A percentile compares a stretch with the other conserved stretches of the same genome.
Evolutionary conservation across 306 rosid genomes (phyloP).

Genomic region (Sphenostylis stenocarpa): DNA sequence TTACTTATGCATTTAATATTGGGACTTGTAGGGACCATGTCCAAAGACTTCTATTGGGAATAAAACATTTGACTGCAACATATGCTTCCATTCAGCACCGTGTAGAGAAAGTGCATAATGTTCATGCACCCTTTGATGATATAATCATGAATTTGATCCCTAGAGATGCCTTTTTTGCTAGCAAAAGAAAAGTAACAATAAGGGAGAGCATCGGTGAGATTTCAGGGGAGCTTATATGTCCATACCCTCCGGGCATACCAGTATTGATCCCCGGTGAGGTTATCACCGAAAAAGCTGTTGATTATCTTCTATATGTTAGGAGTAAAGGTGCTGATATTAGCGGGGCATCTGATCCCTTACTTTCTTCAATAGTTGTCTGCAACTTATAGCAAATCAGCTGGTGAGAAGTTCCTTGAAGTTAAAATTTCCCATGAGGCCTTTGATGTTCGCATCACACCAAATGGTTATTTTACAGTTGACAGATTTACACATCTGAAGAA

Average conservation of each 20-base stretch:
- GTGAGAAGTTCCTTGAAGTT: slow-evolving; percentile 14
- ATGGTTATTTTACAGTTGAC: background rate
- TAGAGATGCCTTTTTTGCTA: slow-evolving; percentile 79
- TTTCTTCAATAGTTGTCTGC: slow-evolving; percentile 70
- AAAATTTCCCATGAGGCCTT: slow-evolving; percentile 12
- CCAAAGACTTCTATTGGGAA: slow-evolving; percentile 59
- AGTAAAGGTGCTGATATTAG: slow-evolving; percentile 58
- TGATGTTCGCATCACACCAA: background rate
- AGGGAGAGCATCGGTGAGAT: slow-evolving; percentile 64
- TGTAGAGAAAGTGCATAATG: slow-evolving; percentile 26
- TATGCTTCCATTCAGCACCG: slow-evolving; percentile 24
- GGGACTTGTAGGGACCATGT: slow-evolving; percentile 72
- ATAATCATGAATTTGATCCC: slow-evolving; percentile 56
- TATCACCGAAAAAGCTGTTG: slow-evolving; percentile 57
- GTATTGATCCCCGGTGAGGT: slow-evolving; percentile 77
- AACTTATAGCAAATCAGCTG: slow-evolving; percentile 22
- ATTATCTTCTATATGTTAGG: slow-evolving; percentile 61
- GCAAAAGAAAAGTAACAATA: slow-evolving; percentile 57
- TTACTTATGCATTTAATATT: slow-evolving; percentile 70
- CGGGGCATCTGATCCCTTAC: slow-evolving; percentile 79
- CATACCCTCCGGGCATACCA: slow-evolving; percentile 91
- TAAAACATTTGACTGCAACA: slow-evolving; percentile 51
- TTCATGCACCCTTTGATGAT: slow-evolving; percentile 52
- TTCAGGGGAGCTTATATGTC: slow-evolving; percentile 81
- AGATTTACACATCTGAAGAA: slow-evolving; percentile 9